Evolutionary conservation across 192 early-diverging fungal species (phyloP).

Genomic region (Cladochytrium replicatum): DNA sequence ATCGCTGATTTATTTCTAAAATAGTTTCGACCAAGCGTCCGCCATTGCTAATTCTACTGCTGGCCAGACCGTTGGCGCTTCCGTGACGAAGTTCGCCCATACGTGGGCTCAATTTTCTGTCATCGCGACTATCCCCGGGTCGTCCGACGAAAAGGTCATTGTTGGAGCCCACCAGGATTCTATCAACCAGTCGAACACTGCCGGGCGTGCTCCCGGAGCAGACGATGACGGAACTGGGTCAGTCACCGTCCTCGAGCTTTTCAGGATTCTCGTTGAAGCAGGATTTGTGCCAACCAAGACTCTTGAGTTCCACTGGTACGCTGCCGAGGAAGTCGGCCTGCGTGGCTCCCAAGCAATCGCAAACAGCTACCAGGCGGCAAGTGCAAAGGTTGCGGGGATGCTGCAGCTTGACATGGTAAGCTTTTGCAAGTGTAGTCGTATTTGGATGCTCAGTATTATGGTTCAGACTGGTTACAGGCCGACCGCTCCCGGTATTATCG

Average conservation of each 20-base stretch:
- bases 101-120: conserved; percentile 76
- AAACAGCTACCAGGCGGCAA: conserved; percentile 23
- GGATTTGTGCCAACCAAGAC: conserved; percentile 60
- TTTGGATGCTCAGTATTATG: background rate
- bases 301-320: conserved; percentile 96
- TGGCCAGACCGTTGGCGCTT: too few species aligned
- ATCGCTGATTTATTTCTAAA: too few species aligned
- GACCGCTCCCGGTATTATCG: conserved; percentile 50
- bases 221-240: conserved; percentile 89
- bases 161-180: conserved; percentile 89
- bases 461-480: conserved; percentile 67
- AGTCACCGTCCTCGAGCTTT: conserved; percentile 77
- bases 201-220: conserved; percentile 67
- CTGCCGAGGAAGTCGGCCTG: conserved; percentile 75
- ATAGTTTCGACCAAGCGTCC: too few species aligned
- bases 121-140: conserved; percentile 67
- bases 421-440: background rate
- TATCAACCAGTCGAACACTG: conserved; percentile 74
- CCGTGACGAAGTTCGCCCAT: conserved; percentile 71
- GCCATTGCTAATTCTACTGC: too few species aligned
- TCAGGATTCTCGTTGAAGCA: conserved; percentile 58
- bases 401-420: conserved; percentile 39
- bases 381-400: conserved; percentile 51
- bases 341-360: conserved; percentile 59
- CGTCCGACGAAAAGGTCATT: conserved; percentile 55